Evolutionary conservation across 2,329 filamentous ascomycete genomes (phyloP).

Genomic region (Ramichloridium luteum): DNA sequence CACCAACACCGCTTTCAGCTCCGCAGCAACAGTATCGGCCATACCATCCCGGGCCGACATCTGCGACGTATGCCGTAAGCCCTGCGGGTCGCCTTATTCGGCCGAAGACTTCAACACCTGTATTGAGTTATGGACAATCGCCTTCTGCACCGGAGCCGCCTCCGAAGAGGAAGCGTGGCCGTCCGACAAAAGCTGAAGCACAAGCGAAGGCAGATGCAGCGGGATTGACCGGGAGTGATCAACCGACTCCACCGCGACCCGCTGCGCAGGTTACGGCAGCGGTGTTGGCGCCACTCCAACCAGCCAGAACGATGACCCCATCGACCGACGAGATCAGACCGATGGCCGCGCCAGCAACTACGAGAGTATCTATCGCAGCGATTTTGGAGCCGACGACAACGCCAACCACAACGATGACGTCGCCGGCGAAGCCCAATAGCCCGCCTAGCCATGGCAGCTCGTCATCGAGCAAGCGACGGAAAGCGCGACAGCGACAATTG

Average conservation of each 20-base stretch:
- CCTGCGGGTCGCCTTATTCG: no score
- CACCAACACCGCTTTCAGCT: conserved; percentile 18
- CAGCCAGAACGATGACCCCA: conserved; percentile 1
- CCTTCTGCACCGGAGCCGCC: conserved; percentile 18
- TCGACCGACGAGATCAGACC: conserved; percentile 1
- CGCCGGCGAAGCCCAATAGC: no score
- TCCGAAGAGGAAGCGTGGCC: conserved; percentile 35
- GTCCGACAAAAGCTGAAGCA: conserved; percentile 37
- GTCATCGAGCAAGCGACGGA: conserved; percentile 22
- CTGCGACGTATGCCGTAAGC: no score
- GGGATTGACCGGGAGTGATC: conserved; percentile 18
- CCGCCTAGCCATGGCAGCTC: no score
- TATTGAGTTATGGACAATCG: no score
- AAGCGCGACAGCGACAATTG: no score
- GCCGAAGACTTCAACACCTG: no score
- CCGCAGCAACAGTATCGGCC: conserved; percentile 12
- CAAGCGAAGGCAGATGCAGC: conserved; percentile 31
- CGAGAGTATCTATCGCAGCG: conserved; percentile 24
- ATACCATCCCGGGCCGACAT: no score
- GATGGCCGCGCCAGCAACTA: conserved; percentile 11
- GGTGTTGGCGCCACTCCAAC: conserved; percentile 2
- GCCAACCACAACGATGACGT: conserved; percentile 17
- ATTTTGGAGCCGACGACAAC: conserved; percentile 21
- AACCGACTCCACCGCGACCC: conserved; percentile 15
- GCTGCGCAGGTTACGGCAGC: conserved; percentile 8